Percentiles rank a stretch among this genome's conserved stretches.
Conservation (phyloP, 305 asterid genomes). For the Stenogyne calaminthoides region DNA sequence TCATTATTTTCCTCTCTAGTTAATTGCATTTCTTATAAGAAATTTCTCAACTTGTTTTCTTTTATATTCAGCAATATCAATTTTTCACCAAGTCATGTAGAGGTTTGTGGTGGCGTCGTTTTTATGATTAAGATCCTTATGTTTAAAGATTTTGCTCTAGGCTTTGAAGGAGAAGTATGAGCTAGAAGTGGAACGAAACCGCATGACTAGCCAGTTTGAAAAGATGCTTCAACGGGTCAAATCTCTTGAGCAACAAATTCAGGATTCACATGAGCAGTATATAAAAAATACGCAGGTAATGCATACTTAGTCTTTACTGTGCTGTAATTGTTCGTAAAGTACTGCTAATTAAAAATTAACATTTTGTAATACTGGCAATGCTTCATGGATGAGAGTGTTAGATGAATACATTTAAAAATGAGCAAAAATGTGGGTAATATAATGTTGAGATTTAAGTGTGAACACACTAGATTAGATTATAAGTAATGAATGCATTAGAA, state of each 20-base stretch:
- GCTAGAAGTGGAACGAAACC: slow-evolving; percentile 58
- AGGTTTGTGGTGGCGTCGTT: slow-evolving; percentile 11
- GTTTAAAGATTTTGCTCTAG: slow-evolving; percentile 44
- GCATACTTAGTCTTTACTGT: slow-evolving; percentile 16
- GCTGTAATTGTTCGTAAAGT: slow-evolving; percentile 23
- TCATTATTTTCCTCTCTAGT: slow-evolving; percentile 12
- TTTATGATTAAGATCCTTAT: slow-evolving; percentile 26
- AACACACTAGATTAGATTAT: too few species aligned
- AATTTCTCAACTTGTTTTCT: slow-evolving; percentile 20
- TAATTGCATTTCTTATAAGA: neutral
- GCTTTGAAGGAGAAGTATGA: slow-evolving; percentile 64
- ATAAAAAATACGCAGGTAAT: slow-evolving; percentile 72
- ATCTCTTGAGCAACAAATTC: slow-evolving; percentile 63
- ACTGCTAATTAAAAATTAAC: slow-evolving; percentile 7
- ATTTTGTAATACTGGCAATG: neutral
- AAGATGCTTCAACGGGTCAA: slow-evolving; percentile 48
- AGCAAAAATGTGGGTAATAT: neutral
- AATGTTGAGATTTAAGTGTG: too few species aligned
- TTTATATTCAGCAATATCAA: neutral
- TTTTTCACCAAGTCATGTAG: slow-evolving; percentile 5
- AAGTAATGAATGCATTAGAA: too few species aligned
- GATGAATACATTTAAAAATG: neutral
- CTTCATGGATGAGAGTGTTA: neutral
- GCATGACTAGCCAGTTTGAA: slow-evolving; percentile 45
- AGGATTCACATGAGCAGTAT: slow-evolving; percentile 66